Base-by-base conservation (phyloP, 306 rosid species). In the Delonix regia region DNA sequence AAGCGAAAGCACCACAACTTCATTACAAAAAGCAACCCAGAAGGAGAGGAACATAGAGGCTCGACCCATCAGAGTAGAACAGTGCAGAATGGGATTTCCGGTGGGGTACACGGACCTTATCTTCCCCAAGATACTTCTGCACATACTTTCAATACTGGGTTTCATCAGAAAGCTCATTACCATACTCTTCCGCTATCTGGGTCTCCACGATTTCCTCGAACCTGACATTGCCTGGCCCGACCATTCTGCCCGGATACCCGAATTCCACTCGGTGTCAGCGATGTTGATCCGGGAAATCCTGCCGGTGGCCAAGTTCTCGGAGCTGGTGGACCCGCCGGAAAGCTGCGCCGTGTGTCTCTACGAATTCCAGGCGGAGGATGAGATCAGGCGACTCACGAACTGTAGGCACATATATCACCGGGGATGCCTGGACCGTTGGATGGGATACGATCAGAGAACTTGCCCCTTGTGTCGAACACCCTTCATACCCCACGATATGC, bases 381-480 rank as follows among this genome's bases (percentile, higher is more conserved):
- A 91, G 86, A 90, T 95, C 89, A 83, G 94, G 28, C 88, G 87
- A 42, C 88, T 95, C 12, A 71, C 85, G 0, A 93, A 95, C 76
- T 95, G 98, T n/a, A 85, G 91, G 1, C 99, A 95, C 73, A 77
- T 93, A 6, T 95, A 93, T 83, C 99, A 95, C 87, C 55, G 71
- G 33, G 82, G 85, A 1, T 95, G 99, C 36, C 80, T 95, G 13
- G 97, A 95, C 90, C 96, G 97, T 59, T 95, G 99, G 99, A 90
- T 91, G 80, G 96, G 93, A 0, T 93, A 93, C 36, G 86, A 92
- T 15, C 98, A 91, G 80, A 88, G 78, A 12, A 91, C 99, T 1
- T 95, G 99, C 1, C 99, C 99, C 13, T 78, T 93, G 16, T 95
- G 99, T 28, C 85, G 99, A 14, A 89, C 92, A 9, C 87, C 90